Conservation (phyloP, 345 rosid genomes). For the Geranium rotundifolium region DNA sequence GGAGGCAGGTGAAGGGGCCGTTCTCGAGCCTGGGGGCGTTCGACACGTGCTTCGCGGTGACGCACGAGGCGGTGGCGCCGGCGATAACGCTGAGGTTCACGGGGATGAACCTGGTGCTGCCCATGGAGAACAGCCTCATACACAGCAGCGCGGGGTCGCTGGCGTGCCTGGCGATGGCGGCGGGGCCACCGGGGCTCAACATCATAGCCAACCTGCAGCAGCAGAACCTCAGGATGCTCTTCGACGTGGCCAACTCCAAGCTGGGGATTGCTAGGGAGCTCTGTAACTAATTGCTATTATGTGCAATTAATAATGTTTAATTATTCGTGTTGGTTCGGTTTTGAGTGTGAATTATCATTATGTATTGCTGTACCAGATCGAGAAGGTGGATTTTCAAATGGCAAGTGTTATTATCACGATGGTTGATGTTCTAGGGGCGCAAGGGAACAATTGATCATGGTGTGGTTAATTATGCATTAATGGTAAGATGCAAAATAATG, state of each 20-base stretch:
- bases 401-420: too few species aligned
- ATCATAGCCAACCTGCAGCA: constrained; percentile 88
- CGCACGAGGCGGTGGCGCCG: constrained; percentile 36
- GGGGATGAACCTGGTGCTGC: constrained; percentile 49
- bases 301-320: too few species aligned
- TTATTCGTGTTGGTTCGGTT: too few species aligned
- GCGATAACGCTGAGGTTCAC: constrained; percentile 42
- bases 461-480: too few species aligned
- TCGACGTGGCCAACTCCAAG: constrained; percentile 58
- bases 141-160: constrained; percentile 69
- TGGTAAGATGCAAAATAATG: too few species aligned
- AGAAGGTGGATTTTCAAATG: too few species aligned
- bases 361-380: too few species aligned
- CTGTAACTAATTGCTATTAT: constrained; percentile 59
- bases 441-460: too few species aligned
- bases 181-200: constrained; percentile 57
- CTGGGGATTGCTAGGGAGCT: constrained; percentile 75
- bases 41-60: constrained; percentile 61
- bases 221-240: constrained; percentile 70
- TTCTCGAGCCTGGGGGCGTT: constrained; percentile 72
- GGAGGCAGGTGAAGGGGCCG: constrained; percentile 57
- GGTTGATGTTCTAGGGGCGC: too few species aligned
- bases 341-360: too few species aligned
- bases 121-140: constrained; percentile 70
- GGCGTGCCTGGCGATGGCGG: constrained; percentile 77